Evolutionary conservation across 768 basidiomycete species (phyloP), one percentile per base, ranked within the genome.

Genomic region (Tylopilus sp.): DNA sequence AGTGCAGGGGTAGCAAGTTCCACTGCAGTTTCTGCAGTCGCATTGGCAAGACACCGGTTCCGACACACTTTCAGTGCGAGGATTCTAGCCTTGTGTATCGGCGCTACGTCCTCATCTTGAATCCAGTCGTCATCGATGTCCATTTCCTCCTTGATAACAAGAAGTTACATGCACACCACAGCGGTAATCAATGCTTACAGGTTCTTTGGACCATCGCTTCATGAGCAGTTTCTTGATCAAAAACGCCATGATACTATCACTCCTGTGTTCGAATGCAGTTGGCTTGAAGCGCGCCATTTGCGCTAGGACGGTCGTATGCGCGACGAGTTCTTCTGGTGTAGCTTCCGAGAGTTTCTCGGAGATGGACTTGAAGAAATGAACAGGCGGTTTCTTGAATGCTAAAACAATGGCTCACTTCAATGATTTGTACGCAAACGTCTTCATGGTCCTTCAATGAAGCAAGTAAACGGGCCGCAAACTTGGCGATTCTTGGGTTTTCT

Each of bases 391-490:
- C 1, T 12, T 2, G 8, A 33, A 10, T 11, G 22, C 17, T 1
- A 39, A 11, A n/a, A 52, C 23, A 10, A 12, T 22, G 41, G 1
- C 66, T 6, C 56, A 93, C 94, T 57, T 88, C 81, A 26, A 92
- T 74, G 10, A 91, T 72, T 10, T 79, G 69, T 1, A 66, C 62
- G 55, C 85, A 83, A 1, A 74, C 55, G 2, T 78, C 72, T 7
- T 75, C 75, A 13, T 78, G 73, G 40, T 81, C 75, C 58, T 79
- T 80, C 35, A 76, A 75, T 47, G 77, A 78, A 1, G 85, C 80
- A 20, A 95, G 62, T 30, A 89, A 73, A 20, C 93, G 80, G 3
- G 89, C 82, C 1, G 92, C 88, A 66, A 91, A 95, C 66, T 98
- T 98, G 18, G 91, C 88, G 55, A 86, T 82, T 20, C 80, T 77